Evolutionary conservation across 331 rosid genomes (phyloP).

Genomic region (Prunus yedoensis): DNA sequence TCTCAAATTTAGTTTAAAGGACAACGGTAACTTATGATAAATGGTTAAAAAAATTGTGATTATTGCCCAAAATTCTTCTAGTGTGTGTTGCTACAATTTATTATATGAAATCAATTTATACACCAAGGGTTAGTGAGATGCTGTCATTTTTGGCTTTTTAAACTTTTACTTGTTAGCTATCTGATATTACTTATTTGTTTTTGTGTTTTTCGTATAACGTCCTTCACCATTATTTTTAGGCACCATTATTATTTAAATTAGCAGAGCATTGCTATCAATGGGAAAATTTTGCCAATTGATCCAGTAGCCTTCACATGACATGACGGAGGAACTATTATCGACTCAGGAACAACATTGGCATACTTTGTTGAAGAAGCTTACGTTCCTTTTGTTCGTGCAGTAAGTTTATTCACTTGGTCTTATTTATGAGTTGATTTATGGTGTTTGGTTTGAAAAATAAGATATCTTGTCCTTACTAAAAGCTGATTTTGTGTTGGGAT

Average conservation of each 20-base stretch:
- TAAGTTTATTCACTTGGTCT: slow-evolving; percentile 42
- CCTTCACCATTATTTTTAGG: slow-evolving; percentile 44
- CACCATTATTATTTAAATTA: slow-evolving; percentile 88
- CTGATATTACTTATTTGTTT: no score
- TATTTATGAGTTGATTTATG: not conserved
- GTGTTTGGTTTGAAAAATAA: no score
- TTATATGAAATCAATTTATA: no score
- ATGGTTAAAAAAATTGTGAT: no score
- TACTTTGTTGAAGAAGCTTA: slow-evolving; percentile 85
- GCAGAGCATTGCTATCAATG: slow-evolving; percentile 79
- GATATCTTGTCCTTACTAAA: not conserved
- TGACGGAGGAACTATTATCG: slow-evolving; percentile 81
- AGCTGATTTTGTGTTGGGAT: slow-evolving; percentile 30
- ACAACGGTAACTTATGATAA: no score
- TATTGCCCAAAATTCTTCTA: no score
- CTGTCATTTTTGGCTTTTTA: no score
- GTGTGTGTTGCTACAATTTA: no score
- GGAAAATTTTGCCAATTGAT: slow-evolving; percentile 68
- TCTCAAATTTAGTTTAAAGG: no score
- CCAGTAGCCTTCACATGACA: slow-evolving; percentile 59
- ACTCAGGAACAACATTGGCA: slow-evolving; percentile 83
- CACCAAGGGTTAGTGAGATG: no score
- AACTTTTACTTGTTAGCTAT: no score
- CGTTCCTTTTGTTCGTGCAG: slow-evolving; percentile 78
- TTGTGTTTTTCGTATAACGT: not conserved